Evolutionary conservation across 352 stramenopile genomes (phyloP), one percentile per base, ranked within the genome.

Genomic region (Phytophthora citricola): DNA sequence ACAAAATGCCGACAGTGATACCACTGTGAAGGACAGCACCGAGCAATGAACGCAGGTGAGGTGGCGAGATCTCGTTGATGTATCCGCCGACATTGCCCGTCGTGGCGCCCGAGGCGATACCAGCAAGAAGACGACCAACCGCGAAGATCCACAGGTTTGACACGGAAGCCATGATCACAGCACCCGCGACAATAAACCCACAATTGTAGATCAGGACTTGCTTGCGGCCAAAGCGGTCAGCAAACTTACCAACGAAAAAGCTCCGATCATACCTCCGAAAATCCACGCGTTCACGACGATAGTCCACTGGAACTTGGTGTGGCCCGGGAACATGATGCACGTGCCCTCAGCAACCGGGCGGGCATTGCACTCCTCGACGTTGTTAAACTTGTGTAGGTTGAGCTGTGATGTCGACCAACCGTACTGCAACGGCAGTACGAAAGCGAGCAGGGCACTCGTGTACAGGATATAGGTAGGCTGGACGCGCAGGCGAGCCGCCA

Each of bases 281-380:
- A 87, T 76, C 79, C 76, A 87, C 2, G 79, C 79, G 31, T 83
- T 81, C 22, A 82, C 70, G 26, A 79, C 66, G 31, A 83, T 61
- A 8, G 73, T 84, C 76, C 76, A 85, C 45, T 85, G 58, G 36
- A 71, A 70, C 46, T 79, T 76, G 20, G 73, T 71, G 61, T 85
- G 76, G 4, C 67, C 69, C 0, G 76, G 64, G 47, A 85, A 85
- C 60, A 85, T 76, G 45, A 83, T 69, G 55, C 76, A 85, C 11
- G 69, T 79, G 38, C 63, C 75, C 17, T 60, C 55, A 4, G 29
- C 52, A 4, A 82, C 51, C 0, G 75, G 75, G 4, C 60, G 63
- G 3, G 59, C 66, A 36, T 72, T 58, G 46, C 78, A 87, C 15
- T 75, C 62, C 1, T 63, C 31, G 9, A 58, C 49, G 14, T 83